phyloP scores from a whole-genome alignment of 495 filamentous ascomycete genomes.

The Aspergillus leporis region DNA sequence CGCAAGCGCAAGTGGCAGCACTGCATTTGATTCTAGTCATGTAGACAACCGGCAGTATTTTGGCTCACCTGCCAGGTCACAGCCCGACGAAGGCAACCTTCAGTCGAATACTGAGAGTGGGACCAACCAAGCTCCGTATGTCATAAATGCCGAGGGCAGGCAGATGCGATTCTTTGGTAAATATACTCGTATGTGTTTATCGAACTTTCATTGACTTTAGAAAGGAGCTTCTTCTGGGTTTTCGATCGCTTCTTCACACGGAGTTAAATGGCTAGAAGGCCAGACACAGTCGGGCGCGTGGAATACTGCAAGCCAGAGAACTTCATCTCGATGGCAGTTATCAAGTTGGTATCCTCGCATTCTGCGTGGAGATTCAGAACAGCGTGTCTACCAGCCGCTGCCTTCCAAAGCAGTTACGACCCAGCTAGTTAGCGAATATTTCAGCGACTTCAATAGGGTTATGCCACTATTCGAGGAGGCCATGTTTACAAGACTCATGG shows the following conservation, averaged over 20 bases:
- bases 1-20: not conserved
- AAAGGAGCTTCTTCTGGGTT: slow-evolving; percentile 19
- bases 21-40: not conserved
- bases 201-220: not conserved
- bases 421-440: slow-evolving; percentile 15
- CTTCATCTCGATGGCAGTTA: slow-evolving; percentile 9
- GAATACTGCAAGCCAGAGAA: slow-evolving; percentile 4
- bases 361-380: slow-evolving; percentile 13
- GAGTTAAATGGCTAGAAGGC: slow-evolving; percentile 1
- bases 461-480: slow-evolving; percentile 14
- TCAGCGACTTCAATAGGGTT: slow-evolving; percentile 16
- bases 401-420: slow-evolving; percentile 13
- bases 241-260: slow-evolving; percentile 7
- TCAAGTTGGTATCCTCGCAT: slow-evolving; percentile 18
- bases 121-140: slow-evolving; percentile 9
- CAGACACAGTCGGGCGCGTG: not conserved
- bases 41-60: not conserved
- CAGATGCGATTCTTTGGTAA: slow-evolving; percentile 23
- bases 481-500: slow-evolving; percentile 10
- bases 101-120: slow-evolving; percentile 1
- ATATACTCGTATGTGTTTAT: not conserved
- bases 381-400: slow-evolving; percentile 17
- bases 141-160: slow-evolving; percentile 8
- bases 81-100: slow-evolving; percentile 1
- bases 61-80: no score